Evolutionary conservation across 345 rosid genomes (phyloP).

Genomic region (Psidium guajava): DNA sequence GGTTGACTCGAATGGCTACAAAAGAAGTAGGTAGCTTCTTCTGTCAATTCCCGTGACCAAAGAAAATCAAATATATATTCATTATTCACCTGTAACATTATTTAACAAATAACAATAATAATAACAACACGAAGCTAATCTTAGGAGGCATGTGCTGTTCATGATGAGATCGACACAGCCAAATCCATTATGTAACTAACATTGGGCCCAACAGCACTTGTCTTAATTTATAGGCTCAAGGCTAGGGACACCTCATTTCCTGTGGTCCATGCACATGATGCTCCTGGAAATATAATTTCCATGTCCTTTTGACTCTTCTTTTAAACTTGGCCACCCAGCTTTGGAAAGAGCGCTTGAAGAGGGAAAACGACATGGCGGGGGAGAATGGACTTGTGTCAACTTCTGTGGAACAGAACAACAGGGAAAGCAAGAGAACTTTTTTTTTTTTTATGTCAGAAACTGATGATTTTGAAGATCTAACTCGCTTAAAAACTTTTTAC

Average conservation of each 20-base stretch:
- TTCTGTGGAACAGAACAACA: not conserved
- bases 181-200: not conserved
- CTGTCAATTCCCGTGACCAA: conserved; percentile 12
- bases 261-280: conserved; percentile 28
- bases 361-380: not conserved
- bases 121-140: not conserved
- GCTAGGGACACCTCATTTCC: conserved; percentile 16
- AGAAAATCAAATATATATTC: not conserved
- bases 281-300: not conserved
- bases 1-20: not conserved
- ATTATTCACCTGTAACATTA: not conserved
- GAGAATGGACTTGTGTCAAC: not conserved
- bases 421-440: not conserved
- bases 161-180: not conserved
- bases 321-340: not conserved
- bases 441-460: not conserved
- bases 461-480: not conserved
- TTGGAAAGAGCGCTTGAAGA: not conserved
- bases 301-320: not conserved
- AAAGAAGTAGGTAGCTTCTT: conserved; percentile 15
- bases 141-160: conserved; percentile 20
- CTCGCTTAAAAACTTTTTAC: not conserved
- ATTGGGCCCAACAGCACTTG: conserved; percentile 17
- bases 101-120: not conserved
- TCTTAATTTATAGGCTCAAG: not conserved